These are phyloP conservation scores for Achlya hypogyna DNA, from an alignment of 352 stramenopile genomes.

Conservation along the genomic window DNA sequence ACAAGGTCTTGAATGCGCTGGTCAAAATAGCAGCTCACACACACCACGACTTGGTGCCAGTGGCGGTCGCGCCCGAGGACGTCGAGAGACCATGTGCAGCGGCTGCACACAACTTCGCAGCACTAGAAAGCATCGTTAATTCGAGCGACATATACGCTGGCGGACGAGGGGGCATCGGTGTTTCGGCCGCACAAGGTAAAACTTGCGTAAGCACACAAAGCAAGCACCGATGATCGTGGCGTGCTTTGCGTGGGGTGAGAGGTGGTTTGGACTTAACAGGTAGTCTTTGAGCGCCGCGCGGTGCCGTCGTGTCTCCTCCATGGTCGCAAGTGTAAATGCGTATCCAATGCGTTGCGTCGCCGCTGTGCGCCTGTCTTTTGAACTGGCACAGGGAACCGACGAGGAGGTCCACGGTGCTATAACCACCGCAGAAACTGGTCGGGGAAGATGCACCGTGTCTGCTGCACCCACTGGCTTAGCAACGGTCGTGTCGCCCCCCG, in stretches of 20 bases:
- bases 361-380: no score
- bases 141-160: not conserved
- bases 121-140: constrained; percentile 29
- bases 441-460: no score
- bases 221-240: not conserved
- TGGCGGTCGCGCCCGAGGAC: not conserved
- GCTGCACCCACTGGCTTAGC: no score
- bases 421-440: no score
- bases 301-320: not conserved
- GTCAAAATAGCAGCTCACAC: constrained; percentile 8
- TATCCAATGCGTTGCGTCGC: no score
- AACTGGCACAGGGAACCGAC: no score
- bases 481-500: no score
- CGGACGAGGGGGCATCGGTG: constrained; percentile 9
- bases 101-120: constrained; percentile 68
- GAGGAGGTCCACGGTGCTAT: no score
- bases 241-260: not conserved
- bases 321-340: not conserved
- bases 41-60: constrained; percentile 2
- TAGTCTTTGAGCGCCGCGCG: not conserved
- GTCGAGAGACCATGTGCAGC: constrained; percentile 26
- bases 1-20: not conserved
- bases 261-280: not conserved
- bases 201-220: constrained; percentile 16
- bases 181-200: constrained; percentile 14